phyloP scores from a whole-genome alignment of 164 flowering plant genomes.

The Pachysandra terminalis region DNA sequence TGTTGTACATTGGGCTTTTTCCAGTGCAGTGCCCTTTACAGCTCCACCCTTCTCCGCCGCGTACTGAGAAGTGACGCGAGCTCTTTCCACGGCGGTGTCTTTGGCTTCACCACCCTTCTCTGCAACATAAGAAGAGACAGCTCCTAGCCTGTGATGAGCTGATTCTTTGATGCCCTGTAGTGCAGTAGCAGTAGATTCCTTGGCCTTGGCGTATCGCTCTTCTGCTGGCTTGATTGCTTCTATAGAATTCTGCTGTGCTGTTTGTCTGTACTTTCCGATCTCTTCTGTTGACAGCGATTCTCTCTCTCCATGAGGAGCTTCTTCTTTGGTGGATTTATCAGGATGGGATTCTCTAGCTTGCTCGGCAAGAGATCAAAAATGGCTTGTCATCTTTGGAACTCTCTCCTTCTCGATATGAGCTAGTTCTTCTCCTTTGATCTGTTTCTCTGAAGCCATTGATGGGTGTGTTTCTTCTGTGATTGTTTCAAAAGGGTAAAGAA shows the following conservation, averaged over 20 bases:
- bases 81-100: constrained; percentile 24
- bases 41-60: too few species aligned
- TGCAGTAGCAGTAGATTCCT: constrained; percentile 10
- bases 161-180: constrained; percentile 14
- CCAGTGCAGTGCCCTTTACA: too few species aligned
- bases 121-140: constrained; percentile 10
- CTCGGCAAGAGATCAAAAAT: constrained; percentile 39
- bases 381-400: constrained; percentile 41
- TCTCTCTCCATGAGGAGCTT: neutral
- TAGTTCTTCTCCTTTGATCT: constrained; percentile 22
- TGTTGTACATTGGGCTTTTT: too few species aligned
- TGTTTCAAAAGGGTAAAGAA: neutral
- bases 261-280: constrained; percentile 29
- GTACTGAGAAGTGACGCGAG: too few species aligned
- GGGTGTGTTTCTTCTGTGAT: neutral
- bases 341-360: constrained; percentile 9
- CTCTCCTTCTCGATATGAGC: constrained; percentile 29
- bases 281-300: constrained; percentile 33
- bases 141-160: constrained; percentile 10
- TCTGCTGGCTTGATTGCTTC: constrained; percentile 51
- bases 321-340: neutral
- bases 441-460: constrained; percentile 55
- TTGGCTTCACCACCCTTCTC: constrained; percentile 27
- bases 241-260: constrained; percentile 56
- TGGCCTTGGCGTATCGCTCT: constrained; percentile 35